Evolutionary conservation across 495 filamentous ascomycete genomes (phyloP).

Genomic region (Aspergillus diversus): DNA sequence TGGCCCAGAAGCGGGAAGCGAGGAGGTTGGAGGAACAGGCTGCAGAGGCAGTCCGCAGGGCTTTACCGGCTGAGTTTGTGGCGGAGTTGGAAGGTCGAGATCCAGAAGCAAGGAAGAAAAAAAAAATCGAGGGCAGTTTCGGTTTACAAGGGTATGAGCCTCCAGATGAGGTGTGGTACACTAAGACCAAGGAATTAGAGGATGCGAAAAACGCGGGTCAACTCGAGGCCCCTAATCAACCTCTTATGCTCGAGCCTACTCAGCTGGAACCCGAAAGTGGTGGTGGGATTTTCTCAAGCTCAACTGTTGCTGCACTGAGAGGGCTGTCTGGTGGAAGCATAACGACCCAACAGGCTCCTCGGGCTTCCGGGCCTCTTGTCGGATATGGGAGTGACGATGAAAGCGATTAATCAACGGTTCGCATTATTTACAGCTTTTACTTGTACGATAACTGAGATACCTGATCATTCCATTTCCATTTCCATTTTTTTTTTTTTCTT

Average conservation of each 20-base stretch:
- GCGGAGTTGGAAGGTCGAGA: conserved; percentile 93
- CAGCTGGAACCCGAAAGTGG: conserved; percentile 28
- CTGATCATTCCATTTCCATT: conserved; percentile 24
- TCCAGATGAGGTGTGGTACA: conserved; percentile 93
- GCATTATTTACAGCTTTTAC: conserved; percentile 22
- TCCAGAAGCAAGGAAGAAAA: conserved; percentile 79
- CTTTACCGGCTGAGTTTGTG: conserved; percentile 89
- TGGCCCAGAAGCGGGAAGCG: conserved; percentile 91
- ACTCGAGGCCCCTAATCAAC: conserved; percentile 49
- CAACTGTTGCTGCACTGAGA: conserved; percentile 74
- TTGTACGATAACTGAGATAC: conserved; percentile 49
- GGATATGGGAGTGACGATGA: conserved; percentile 93
- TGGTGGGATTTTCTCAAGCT: conserved; percentile 77
- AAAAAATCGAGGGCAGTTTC: conserved; percentile 88
- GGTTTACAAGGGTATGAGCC: conserved; percentile 91
- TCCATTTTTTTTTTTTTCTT: conserved; percentile 1
- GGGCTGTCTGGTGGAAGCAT: conserved; percentile 46
- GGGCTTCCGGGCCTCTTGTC: conserved; percentile 69
- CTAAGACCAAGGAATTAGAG: conserved; percentile 58
- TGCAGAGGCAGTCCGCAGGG: conserved; percentile 90
- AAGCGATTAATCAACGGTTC: conserved; percentile 46
- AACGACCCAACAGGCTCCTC: conserved; percentile 37
- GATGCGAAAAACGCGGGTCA: conserved; percentile 34
- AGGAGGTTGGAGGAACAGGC: conserved; percentile 93
- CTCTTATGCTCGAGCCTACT: conserved; percentile 47